Percentiles rank a stretch among this genome's conserved stretches.
phyloP scores from a whole-genome alignment of 805 yeast species.

The Crinitomyces ghanaensis region DNA sequence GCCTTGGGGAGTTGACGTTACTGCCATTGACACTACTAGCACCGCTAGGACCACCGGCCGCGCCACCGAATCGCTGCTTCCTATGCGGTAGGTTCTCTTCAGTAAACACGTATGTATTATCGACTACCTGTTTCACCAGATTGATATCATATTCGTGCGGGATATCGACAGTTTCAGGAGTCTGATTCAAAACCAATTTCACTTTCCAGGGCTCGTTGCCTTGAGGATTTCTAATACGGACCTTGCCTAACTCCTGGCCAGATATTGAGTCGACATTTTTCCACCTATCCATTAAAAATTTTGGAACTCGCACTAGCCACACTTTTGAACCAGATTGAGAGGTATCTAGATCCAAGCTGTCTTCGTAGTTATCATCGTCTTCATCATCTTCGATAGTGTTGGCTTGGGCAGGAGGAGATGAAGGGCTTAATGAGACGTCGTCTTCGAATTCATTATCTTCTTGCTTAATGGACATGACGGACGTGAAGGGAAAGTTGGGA shows the following conservation, averaged over 20 bases:
- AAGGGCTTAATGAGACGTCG: slow-evolving; percentile 28
- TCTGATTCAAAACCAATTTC: slow-evolving; percentile 27
- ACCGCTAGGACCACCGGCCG: neutral
- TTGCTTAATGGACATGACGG: too few relatives aligned
- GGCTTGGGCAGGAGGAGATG: slow-evolving; percentile 18
- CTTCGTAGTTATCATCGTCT: slow-evolving; percentile 39
- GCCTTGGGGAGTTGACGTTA: neutral
- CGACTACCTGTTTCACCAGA: slow-evolving; percentile 66
- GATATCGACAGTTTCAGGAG: slow-evolving; percentile 39
- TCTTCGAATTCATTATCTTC: slow-evolving; percentile 26
- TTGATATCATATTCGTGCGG: slow-evolving; percentile 80
- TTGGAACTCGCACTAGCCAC: slow-evolving; percentile 88
- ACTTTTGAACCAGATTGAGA: slow-evolving; percentile 53
- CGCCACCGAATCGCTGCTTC: slow-evolving; percentile 23
- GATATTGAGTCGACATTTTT: slow-evolving; percentile 45
- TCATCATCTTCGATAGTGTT: slow-evolving; percentile 23
- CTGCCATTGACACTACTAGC: neutral
- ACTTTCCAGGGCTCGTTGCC: slow-evolving; percentile 22
- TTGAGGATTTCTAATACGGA: slow-evolving; percentile 41
- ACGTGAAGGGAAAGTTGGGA: too few relatives aligned
- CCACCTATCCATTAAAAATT: slow-evolving; percentile 77
- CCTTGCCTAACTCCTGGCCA: slow-evolving; percentile 69
- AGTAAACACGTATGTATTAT: slow-evolving; percentile 76
- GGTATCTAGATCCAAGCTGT: slow-evolving; percentile 68
- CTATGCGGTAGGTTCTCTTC: slow-evolving; percentile 59